Conservation (phyloP, 164 flowering plant species). For the Nymphaea colorata region DNA sequence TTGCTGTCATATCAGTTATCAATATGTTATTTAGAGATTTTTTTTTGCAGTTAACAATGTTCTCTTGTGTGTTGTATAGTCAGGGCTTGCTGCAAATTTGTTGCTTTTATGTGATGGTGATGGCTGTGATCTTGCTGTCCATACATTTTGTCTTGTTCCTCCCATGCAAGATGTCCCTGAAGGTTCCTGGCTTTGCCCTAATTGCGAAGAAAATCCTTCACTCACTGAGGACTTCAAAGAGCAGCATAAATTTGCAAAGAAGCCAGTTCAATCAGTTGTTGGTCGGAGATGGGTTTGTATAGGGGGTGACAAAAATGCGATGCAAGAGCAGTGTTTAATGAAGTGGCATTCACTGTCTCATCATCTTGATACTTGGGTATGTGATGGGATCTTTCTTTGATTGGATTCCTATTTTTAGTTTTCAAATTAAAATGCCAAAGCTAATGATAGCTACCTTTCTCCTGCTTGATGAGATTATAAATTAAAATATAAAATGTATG, state of each 20-base stretch:
- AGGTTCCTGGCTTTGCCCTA: constrained; percentile 5
- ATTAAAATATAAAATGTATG: no score
- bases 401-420: not conserved
- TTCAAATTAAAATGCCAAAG: not conserved
- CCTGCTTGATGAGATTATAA: no score
- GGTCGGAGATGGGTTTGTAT: constrained; percentile 2
- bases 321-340: constrained; percentile 3
- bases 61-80: not conserved
- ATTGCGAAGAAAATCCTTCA: not conserved
- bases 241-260: not conserved
- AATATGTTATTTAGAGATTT: not conserved
- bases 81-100: not conserved
- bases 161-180: constrained; percentile 2
- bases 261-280: not conserved
- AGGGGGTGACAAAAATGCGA: not conserved
- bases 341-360: constrained; percentile 3
- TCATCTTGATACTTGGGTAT: constrained; percentile 5
- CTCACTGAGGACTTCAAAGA: not conserved
- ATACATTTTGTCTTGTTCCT: constrained; percentile 5
- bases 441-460: not conserved
- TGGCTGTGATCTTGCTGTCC: not conserved
- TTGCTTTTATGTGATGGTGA: constrained; percentile 1
- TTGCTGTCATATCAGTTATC: not conserved
- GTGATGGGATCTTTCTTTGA: not conserved
- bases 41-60: not conserved